A percentile compares a stretch with the other conserved stretches of the same genome.
Conservation (phyloP, 495 filamentous ascomycete genomes). For the Collariella sp. region DNA sequence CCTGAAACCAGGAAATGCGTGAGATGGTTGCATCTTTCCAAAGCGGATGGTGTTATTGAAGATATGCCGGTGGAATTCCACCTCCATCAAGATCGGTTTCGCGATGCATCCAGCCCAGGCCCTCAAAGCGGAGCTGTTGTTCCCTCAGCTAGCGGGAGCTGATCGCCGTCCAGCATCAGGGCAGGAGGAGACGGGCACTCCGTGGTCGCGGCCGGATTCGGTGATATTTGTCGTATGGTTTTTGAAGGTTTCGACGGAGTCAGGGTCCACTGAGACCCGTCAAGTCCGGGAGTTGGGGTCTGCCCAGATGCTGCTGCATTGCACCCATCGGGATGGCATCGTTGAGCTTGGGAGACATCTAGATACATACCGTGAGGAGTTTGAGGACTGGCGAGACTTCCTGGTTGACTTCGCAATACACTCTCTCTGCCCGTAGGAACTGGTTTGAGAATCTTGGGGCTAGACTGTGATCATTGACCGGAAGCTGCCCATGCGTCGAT, state of each 20-base stretch:
- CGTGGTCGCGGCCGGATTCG: conserved; percentile 7
- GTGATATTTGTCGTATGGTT: conserved; percentile 7
- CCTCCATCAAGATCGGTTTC: not conserved
- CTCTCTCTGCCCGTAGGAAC: no score
- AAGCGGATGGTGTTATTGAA: not conserved
- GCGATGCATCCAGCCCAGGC: no score
- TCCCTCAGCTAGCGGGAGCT: not conserved
- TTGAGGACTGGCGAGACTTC: not conserved
- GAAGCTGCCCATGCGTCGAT: no score
- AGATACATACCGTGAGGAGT: not conserved
- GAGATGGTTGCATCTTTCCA: not conserved
- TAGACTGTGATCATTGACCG: no score
- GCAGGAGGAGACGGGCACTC: conserved; percentile 1
- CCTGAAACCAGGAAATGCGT: not conserved
- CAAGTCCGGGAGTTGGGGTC: conserved; percentile 9
- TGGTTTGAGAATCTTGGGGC: no score
- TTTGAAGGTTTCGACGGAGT: not conserved
- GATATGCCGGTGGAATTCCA: no score
- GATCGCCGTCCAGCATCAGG: not conserved
- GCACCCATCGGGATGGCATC: conserved; percentile 3
- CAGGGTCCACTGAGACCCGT: conserved; percentile 5
- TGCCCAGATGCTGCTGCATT: conserved; percentile 4
- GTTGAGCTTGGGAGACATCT: not conserved
- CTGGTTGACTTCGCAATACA: not conserved
- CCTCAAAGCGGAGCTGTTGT: not conserved